A percentile compares a stretch with the other conserved stretches of the same genome.
These are phyloP conservation scores for Paramecium primaurelia DNA, from an alignment of 73 alveolate genomes.

Conservation along the genomic window DNA sequence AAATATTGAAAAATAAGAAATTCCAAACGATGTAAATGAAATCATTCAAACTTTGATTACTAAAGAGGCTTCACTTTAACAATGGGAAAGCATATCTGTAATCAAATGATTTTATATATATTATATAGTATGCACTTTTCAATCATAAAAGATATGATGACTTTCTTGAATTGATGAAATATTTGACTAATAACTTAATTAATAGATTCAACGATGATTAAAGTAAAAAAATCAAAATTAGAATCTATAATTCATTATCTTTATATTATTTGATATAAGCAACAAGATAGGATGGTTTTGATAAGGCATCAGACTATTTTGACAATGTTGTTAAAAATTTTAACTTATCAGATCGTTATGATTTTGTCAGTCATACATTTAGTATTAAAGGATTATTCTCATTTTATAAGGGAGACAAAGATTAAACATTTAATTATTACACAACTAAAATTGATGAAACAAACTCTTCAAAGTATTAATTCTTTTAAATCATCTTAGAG, in stretches of 20 bases:
- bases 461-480: neutral
- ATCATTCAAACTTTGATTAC: neutral
- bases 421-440: conserved; percentile 8
- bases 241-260: conserved; percentile 36
- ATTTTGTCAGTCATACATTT: conserved; percentile 26
- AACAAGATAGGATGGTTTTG: neutral
- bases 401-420: conserved; percentile 27
- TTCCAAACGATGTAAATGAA: neutral
- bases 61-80: neutral
- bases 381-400: conserved; percentile 24
- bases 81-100: conserved; percentile 43
- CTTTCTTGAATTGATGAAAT: neutral
- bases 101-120: neutral
- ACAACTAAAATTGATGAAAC: conserved; percentile 1
- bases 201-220: neutral
- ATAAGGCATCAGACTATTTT: conserved; percentile 26
- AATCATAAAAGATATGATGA: neutral
- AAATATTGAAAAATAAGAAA: neutral
- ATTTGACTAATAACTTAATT: neutral
- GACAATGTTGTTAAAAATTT: conserved; percentile 37
- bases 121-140: neutral
- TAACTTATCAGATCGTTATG: conserved; percentile 24
- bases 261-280: conserved; percentile 27
- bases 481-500: neutral
- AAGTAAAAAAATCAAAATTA: conserved; percentile 21